A percentile compares a stretch with the other conserved stretches of the same genome.
Conservation (phyloP, 352 stramenopile genomes). For the Blastocystis sp. region DNA sequence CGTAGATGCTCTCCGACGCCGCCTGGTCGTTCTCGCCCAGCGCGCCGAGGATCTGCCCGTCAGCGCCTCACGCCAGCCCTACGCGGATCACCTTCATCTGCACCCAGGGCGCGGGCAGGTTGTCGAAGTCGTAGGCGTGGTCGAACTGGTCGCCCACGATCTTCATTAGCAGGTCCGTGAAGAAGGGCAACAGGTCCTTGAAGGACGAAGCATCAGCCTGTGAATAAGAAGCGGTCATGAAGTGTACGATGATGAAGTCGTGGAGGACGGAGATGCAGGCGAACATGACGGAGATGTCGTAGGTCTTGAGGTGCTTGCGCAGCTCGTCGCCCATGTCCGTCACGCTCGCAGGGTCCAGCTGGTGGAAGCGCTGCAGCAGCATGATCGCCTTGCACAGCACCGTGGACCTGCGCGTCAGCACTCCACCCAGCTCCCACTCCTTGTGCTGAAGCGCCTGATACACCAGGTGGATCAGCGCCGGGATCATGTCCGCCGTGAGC, state of each 20-base stretch:
- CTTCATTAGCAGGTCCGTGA: slow-evolving; percentile 98
- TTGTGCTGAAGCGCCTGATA: slow-evolving; percentile 90
- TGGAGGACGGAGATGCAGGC: slow-evolving; percentile 87
- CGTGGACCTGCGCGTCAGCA: slow-evolving; percentile 32
- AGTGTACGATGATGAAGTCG: slow-evolving; percentile 78
- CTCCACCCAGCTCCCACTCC: slow-evolving; percentile 77
- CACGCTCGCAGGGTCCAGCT: slow-evolving; percentile 88
- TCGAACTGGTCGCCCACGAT: slow-evolving; percentile 96
- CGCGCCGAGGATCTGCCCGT: slow-evolving; percentile 92
- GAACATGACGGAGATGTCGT: slow-evolving; percentile 95
- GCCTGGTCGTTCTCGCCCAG: slow-evolving; percentile 88
- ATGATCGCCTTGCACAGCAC: slow-evolving; percentile 99
- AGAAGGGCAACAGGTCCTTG: slow-evolving; percentile 96
- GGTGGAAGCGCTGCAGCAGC: slow-evolving; percentile 93
- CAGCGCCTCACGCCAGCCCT: neutral
- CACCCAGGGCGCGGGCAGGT: slow-evolving; percentile 98
- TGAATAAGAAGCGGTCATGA: neutral
- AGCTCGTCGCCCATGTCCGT: slow-evolving; percentile 85
- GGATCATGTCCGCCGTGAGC: slow-evolving; percentile 96
- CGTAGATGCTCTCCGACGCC: slow-evolving; percentile 96
- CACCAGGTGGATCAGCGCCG: slow-evolving; percentile 88
- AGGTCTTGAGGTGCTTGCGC: slow-evolving; percentile 91
- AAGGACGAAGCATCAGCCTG: slow-evolving; percentile 84
- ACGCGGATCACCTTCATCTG: slow-evolving; percentile 73
- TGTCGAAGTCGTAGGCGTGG: slow-evolving; percentile 96